phyloP scores from a whole-genome alignment of 768 basidiomycete genomes.

The Kwoniella dejecticola region DNA sequence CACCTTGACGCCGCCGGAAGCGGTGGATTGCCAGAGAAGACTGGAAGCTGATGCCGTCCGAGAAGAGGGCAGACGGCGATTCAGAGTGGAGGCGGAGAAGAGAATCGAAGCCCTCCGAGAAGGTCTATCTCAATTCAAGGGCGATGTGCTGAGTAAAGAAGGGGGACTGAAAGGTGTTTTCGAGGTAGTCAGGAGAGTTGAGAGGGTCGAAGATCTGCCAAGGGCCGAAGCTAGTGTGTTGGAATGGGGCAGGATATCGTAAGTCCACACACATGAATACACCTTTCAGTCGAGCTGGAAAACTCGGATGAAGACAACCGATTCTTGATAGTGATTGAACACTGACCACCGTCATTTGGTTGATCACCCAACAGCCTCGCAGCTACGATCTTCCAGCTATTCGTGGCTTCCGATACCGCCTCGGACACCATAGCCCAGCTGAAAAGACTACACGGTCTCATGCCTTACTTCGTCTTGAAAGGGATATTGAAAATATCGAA shows the following conservation, averaged over 20 bases:
- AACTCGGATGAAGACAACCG: background rate
- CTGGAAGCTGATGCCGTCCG: constrained; percentile 86
- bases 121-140: constrained; percentile 83
- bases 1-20: constrained; percentile 68
- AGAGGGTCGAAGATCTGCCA: constrained; percentile 75
- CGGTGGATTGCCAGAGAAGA: constrained; percentile 72
- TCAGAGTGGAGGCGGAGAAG: constrained; percentile 80
- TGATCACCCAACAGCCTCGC: constrained; percentile 67
- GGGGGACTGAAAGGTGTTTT: constrained; percentile 83
- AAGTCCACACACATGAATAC: constrained; percentile 56
- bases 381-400: constrained; percentile 93
- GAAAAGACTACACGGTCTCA: constrained; percentile 90
- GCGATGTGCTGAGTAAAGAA: constrained; percentile 73
- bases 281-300: background rate
- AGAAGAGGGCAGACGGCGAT: constrained; percentile 82
- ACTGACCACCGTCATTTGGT: background rate
- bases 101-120: constrained; percentile 83
- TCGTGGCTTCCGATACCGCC: constrained; percentile 87
- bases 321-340: background rate
- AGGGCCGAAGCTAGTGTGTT: constrained; percentile 81
- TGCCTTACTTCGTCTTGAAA: constrained; percentile 98
- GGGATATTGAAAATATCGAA: constrained; percentile 88
- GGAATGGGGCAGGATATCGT: constrained; percentile 98
- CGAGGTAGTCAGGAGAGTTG: constrained; percentile 77
- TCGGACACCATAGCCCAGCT: constrained; percentile 83